Percentiles rank a stretch among this genome's conserved stretches.
phyloP scores from a whole-genome alignment of 2,329 filamentous ascomycete species.

The Neopestalotiopsis sp. region DNA sequence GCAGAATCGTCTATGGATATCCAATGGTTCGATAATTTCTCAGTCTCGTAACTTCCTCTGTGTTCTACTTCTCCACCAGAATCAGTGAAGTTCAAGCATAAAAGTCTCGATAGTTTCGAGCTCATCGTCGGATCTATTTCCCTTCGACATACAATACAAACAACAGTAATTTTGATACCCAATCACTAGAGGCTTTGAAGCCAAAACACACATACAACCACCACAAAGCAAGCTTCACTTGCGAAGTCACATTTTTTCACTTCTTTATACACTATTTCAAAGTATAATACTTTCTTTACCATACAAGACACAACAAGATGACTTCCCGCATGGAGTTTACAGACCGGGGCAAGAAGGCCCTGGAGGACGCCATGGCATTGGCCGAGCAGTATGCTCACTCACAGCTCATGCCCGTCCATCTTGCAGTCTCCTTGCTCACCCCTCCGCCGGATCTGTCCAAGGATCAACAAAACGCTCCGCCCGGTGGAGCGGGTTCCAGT shows the following conservation, averaged over 20 bases:
- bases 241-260: constrained; percentile 12
- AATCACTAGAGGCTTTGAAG: constrained; percentile 18
- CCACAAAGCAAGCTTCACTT: constrained; percentile 16
- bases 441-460: constrained; percentile 78
- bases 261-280: neutral
- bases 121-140: neutral
- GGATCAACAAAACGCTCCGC: constrained; percentile 79
- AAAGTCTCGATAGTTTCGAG: constrained; percentile 5
- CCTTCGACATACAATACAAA: constrained; percentile 2
- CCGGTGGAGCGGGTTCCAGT: constrained; percentile 64
- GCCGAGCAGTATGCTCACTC: constrained; percentile 91
- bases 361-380: constrained; percentile 86
- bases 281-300: constrained; percentile 4
- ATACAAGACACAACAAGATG: constrained; percentile 55
- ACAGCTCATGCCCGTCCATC: constrained; percentile 87
- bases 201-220: neutral
- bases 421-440: constrained; percentile 82
- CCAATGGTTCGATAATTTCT: neutral
- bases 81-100: neutral
- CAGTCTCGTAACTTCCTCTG: constrained; percentile 5
- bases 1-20: neutral
- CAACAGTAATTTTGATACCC: constrained; percentile 16
- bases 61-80: constrained; percentile 13
- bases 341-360: constrained; percentile 86
- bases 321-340: constrained; percentile 88